Evolutionary conservation across 176 grass and related monocot genomes (phyloP), one percentile per base, ranked within the genome.

Genomic region (Cocos nucifera): DNA sequence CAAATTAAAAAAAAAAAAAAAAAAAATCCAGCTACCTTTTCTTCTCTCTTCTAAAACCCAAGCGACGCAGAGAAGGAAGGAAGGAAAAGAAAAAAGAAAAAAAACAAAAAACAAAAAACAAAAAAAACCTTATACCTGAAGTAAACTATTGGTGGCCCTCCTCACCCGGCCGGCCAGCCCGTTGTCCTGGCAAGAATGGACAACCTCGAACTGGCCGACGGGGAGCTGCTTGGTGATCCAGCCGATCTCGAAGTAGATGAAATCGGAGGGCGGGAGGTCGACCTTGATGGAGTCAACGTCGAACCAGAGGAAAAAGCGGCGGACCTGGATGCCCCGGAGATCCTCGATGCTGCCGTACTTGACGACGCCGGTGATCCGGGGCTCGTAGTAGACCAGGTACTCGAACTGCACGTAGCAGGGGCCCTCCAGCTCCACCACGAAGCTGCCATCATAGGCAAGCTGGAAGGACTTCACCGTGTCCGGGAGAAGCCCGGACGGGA

Each of bases 341-440:
- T 50, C 28, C 35, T 49, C 56, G 49, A 75, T 64, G 49, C 22
- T 25, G 2, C 72, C 72, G 53, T 75, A 75, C 53, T 56, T 54
- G 19, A 75, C 30, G 25, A 75, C 72, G 15, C 72, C 72, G 19
- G 61, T 75, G 53, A 75, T 29, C 19, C 7, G 53, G 7, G 32
- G 30, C 14, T 55, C 62, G 32, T 75, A 75, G 32, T 75, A 75
- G 51, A 75, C 62, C 22, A 75, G 72, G 32, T 75, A 75, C 3
- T 75, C 72, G 54, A 75, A 75, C 61, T 75, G 50, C 5, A 75
- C 52, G 20, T 75, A 75, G 54, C 72, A 75, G 53, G 72, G 61
- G 6, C 72, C 72, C 1, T 51, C 62, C 29, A 75, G 53, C 24
- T 75, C 64, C 4, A 75, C 72, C 52, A 57, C 61, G 26, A 75